Conservation (phyloP, 805 yeast genomes). For the Jamesozyma gamospora region DNA sequence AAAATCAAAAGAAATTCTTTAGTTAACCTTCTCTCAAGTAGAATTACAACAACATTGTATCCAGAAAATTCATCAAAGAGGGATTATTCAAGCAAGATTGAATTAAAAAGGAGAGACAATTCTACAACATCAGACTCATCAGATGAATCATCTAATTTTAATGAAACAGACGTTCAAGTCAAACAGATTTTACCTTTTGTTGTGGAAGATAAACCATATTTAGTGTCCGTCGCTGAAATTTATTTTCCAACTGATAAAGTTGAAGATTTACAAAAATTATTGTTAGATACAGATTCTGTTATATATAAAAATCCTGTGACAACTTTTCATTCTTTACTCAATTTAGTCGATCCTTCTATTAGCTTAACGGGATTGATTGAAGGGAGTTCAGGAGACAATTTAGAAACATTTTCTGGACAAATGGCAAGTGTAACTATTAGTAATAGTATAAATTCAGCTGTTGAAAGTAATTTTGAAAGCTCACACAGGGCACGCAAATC, state of each 20-base stretch:
- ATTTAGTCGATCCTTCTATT: conserved; percentile 49
- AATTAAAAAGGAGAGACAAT: too few relatives aligned
- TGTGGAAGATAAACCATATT: conserved; percentile 39
- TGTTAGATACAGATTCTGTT: conserved; percentile 43
- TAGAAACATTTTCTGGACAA: too few relatives aligned
- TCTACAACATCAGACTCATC: too few relatives aligned
- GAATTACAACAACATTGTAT: too few relatives aligned
- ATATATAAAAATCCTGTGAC: conserved; percentile 52
- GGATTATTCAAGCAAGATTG: too few relatives aligned
- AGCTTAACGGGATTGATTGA: conserved; percentile 20
- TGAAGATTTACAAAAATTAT: conserved; percentile 36
- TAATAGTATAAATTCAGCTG: too few relatives aligned
- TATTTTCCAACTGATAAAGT: conserved; percentile 59
- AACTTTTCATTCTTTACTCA: conserved; percentile 48
- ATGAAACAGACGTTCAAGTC: conserved; percentile 2
- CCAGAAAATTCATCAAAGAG: too few relatives aligned
- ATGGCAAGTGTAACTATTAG: too few relatives aligned
- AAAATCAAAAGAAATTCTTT: too few relatives aligned
- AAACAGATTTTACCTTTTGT: conserved; percentile 7
- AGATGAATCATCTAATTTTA: not conserved
- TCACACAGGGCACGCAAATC: not conserved
- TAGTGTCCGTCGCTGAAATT: conserved; percentile 81
- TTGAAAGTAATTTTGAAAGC: too few relatives aligned
- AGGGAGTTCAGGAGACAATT: not conserved
- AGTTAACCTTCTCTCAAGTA: too few relatives aligned